Base-by-base conservation (phyloP, 805 yeast species). In the Cyberlindnera subsufficiens region DNA sequence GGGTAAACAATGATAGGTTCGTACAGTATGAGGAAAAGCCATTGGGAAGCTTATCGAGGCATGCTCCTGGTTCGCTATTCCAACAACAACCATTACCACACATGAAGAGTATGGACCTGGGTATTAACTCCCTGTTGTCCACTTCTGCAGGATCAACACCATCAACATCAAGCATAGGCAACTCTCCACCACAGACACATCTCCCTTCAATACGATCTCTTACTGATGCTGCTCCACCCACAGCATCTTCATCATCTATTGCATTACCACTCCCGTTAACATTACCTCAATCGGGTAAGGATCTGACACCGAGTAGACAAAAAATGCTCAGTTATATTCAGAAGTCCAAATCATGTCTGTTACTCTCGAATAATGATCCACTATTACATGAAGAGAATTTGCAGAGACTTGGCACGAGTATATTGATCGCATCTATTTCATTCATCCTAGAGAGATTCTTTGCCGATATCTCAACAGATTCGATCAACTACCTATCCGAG, bases 371-470 rank as follows among this genome's bases (percentile, higher is more conserved):
- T 41, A 52, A 54, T 27, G 56, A 55, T 22, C 37, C 52, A 6
- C 35, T 49, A 4, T 46, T 58, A 17, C 55, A 58, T 31, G 59
- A 53, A 47, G 73, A 75, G 16, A 77, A 78, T 49, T 55, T 81
- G 6, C 77, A 73, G 52, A 67, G 61, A 9, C 59, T 86, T 40
- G 95, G 95, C 0, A 68, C 74, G 43, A 63, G 75, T 6, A 68
- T 81, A 4, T 67, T 82, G 2, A 56, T 69, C 3, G 65, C 85
- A 0, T 69, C 86, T 3, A 68, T 81, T 6, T 69, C 83, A 4
- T 77, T 74, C 53, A 75, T 83, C 11, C 65, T 86, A 40, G 91
- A 83, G 52, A 70, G 80, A 49, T 78, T 78, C 50, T 80, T 82
- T 54, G 67, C 67, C 25, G 72, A 72, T 42, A 64, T 79, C 37